Evolutionary conservation across 345 rosid species (phyloP), one percentile per base, ranked within the genome.

Genomic region (Salix dunnii): DNA sequence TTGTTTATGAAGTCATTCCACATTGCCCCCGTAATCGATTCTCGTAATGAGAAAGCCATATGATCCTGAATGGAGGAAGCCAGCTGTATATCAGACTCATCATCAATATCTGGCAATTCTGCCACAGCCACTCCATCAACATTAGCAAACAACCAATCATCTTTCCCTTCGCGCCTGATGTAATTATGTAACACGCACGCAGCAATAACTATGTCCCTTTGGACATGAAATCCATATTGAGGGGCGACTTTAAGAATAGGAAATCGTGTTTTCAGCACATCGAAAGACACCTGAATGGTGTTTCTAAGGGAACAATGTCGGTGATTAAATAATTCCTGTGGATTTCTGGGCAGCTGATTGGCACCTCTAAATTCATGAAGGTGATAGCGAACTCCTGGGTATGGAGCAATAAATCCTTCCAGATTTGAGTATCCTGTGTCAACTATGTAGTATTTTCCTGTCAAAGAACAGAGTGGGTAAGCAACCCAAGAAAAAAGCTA

Each of bases 161-260:
- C 79, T 68, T 90, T 85, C 48, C 89, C 90, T 82, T 93, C 92
- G 2, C 78, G 87, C 35, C 87, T 81, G 53, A 91, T 82, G 83
- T 74, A 91, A 81, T 91, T 93, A 74, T 93, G 98, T 31, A 91
- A 78, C 74, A 89, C 90, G 73, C 97, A 90, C 1, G 94, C 85
- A 58, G 91, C 98, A 72, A 91, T 89, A 67, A 91, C 97, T 71
- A 93, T 83, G 81, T 91, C 98, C 84, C 98, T 90, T 83, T 93
- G 98, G 70, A 93, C 80, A 66, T 88, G 86, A 74, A 90, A 91
- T 23, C 87, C 88, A 75, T 93, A 91, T 35, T 86, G 97, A 20
- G 93, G 87, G 27, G 92, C 89, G 5, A 90, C 89, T 85, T 87
- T 90, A 72, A 90, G 91, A 67, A 91, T 89, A 4, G 97, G 94